A percentile compares a stretch with the other conserved stretches of the same genome.
Evolutionary conservation across 129 eudicot genomes (phyloP).

Genomic region (Mikania micrantha): DNA sequence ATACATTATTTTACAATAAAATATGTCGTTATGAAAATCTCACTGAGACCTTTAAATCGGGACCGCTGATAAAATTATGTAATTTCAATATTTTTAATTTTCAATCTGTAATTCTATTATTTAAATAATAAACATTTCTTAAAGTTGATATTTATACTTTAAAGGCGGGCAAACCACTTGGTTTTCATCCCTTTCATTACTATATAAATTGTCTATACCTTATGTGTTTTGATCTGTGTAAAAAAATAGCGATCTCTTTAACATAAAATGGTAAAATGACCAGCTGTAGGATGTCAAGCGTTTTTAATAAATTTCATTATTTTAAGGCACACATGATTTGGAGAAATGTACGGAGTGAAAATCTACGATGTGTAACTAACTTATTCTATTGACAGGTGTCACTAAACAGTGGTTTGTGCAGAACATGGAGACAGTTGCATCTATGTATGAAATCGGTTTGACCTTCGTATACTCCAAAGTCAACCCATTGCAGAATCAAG

Average conservation of each 20-base stretch:
- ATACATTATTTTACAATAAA: background rate
- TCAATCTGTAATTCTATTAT: background rate
- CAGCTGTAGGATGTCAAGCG: background rate
- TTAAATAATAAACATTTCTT: background rate
- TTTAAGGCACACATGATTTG: conserved; percentile 1
- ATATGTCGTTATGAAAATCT: background rate
- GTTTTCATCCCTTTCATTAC: background rate
- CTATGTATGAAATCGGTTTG: conserved; percentile 90
- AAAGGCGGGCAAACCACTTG: background rate
- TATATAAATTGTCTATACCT: background rate
- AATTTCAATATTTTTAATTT: background rate
- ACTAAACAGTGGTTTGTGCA: conserved; percentile 84
- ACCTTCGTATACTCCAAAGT: conserved; percentile 57
- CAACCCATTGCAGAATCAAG: conserved; percentile 34
- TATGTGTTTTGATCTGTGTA: background rate
- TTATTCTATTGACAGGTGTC: conserved; percentile 47
- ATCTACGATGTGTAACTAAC: conserved; percentile 2
- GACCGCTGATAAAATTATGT: background rate
- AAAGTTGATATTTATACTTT: background rate
- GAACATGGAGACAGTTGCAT: conserved; percentile 76
- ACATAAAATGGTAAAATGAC: background rate
- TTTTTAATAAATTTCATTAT: background rate
- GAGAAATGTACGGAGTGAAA: background rate
- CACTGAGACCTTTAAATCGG: background rate
- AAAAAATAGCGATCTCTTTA: background rate